Evolutionary conservation across 192 early-diverging fungal genomes (phyloP), one percentile per base, ranked within the genome.

Genomic region (Coemansia sp.): DNA sequence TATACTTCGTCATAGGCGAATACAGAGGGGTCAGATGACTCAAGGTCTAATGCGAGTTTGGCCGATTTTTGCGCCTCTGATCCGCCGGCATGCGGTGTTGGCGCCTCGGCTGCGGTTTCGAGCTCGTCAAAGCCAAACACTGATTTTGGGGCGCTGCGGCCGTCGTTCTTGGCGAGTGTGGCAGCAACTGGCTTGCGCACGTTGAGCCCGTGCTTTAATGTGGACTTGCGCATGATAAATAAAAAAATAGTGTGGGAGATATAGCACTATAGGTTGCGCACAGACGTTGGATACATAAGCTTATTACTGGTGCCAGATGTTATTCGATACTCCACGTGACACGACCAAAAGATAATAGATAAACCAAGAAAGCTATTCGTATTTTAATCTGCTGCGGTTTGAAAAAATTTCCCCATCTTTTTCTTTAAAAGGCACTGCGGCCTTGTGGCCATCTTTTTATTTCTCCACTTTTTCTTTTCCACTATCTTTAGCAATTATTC

Each of bases 1-100:
- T 81, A 74, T 6, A 74, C 23, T n/a, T 74, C 69, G 47, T 81
- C 78, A 58, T 81, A 81, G 10, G 68, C 78, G 25, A 64, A 81
- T 0, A 66, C 60, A 0, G 72, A 66, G 2, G 76, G 67, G 36
- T 79, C 64, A 25, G 52, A n/a, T 34, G 61, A 54, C 21, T 70
- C 59, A 0, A 66, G 31, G 10, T 69, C 67, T 1, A 42, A 19
- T 1, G 68, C 74, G 9, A 70, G 60, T 51, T 42, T 66, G 38
- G 42, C 68, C 1, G 74, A 62, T 15, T 53, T 51, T 2, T 53
- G 57, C 12, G 60, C 31, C 22, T 64, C 65, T 9, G 61, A 50
- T 25, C 65, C 60, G 49, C 71, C 21, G 42, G 21, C 10, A 1
- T 58, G 20, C 5, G 55, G 8, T 59, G 42, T 31, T 44, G 0